Percentiles rank a stretch among this genome's conserved stretches.
phyloP scores from a whole-genome alignment of 495 filamentous ascomycete genomes.

The Annulohypoxylon stygium region DNA sequence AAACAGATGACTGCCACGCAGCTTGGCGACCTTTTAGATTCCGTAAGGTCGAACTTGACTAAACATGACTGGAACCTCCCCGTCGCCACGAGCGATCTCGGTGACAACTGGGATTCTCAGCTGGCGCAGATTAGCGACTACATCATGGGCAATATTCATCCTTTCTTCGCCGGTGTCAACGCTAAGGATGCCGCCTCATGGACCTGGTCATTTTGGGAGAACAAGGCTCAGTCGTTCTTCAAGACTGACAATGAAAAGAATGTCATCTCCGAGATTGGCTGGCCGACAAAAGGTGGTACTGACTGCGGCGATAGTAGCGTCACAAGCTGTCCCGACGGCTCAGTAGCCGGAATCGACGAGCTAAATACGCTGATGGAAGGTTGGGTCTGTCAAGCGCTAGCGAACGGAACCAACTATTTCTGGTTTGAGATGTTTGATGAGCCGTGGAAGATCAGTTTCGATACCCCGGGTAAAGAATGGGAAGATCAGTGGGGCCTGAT shows the following conservation, averaged over 20 bases:
- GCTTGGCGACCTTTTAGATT: slow-evolving; percentile 73
- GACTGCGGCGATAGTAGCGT: slow-evolving; percentile 72
- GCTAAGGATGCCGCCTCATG: slow-evolving; percentile 78
- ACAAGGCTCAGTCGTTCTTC: slow-evolving; percentile 67
- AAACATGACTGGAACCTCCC: slow-evolving; percentile 73
- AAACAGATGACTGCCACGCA: slow-evolving; percentile 74
- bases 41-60: slow-evolving; percentile 79
- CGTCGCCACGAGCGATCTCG: slow-evolving; percentile 91
- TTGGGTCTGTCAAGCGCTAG: slow-evolving; percentile 85
- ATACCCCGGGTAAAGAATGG: slow-evolving; percentile 80
- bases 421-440: slow-evolving; percentile 98
- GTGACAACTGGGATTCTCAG: slow-evolving; percentile 82
- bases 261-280: slow-evolving; percentile 91
- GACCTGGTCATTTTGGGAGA: slow-evolving; percentile 90
- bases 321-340: slow-evolving; percentile 68
- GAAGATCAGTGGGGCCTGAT: slow-evolving; percentile 97
- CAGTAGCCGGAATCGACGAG: slow-evolving; percentile 82
- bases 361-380: slow-evolving; percentile 89
- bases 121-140: slow-evolving; percentile 80
- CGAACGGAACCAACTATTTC: slow-evolving; percentile 90
- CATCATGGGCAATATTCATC: slow-evolving; percentile 97
- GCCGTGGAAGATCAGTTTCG: slow-evolving; percentile 88
- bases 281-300: slow-evolving; percentile 88
- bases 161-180: slow-evolving; percentile 89
- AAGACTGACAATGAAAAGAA: slow-evolving; percentile 70